phyloP scores from a whole-genome alignment of 2,329 filamentous ascomycete genomes.

The Colletotrichum sp. region DNA sequence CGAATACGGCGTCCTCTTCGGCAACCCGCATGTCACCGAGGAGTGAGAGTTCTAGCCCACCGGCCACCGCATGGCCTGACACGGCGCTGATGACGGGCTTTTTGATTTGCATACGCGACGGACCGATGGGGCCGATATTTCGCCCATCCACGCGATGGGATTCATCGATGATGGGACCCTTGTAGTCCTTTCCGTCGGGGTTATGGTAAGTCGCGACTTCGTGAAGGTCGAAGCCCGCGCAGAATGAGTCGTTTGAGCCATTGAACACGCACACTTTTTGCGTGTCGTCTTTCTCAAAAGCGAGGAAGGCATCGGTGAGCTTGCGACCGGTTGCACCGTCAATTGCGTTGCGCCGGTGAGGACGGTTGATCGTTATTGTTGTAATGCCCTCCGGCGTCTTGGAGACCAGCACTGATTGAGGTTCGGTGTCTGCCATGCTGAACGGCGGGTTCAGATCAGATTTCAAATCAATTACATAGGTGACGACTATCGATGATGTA shows the following conservation, averaged over 20 bases:
- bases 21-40: conserved; percentile 58
- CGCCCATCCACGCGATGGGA: conserved; percentile 23
- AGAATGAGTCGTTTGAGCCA: conserved; percentile 53
- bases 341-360: conserved; percentile 56
- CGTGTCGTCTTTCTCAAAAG: conserved; percentile 52
- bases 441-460: too few species aligned
- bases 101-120: conserved; percentile 50
- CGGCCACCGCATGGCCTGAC: conserved; percentile 58
- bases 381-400: conserved; percentile 49
- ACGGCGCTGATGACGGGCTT: conserved; percentile 60
- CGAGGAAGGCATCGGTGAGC: conserved; percentile 51
- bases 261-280: conserved; percentile 60
- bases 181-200: neutral
- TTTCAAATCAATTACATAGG: neutral
- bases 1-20: conserved; percentile 58
- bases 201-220: conserved; percentile 36
- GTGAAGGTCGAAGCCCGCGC: conserved; percentile 58
- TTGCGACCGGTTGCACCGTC: conserved; percentile 51
- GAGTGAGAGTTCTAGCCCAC: conserved; percentile 54
- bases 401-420: conserved; percentile 14
- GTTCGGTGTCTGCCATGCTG: neutral
- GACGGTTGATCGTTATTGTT: conserved; percentile 60
- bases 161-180: neutral
- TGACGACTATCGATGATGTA: neutral
- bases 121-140: conserved; percentile 53